Base-by-base conservation (phyloP, 768 basidiomycete genomes). In the Zangia roseola region DNA sequence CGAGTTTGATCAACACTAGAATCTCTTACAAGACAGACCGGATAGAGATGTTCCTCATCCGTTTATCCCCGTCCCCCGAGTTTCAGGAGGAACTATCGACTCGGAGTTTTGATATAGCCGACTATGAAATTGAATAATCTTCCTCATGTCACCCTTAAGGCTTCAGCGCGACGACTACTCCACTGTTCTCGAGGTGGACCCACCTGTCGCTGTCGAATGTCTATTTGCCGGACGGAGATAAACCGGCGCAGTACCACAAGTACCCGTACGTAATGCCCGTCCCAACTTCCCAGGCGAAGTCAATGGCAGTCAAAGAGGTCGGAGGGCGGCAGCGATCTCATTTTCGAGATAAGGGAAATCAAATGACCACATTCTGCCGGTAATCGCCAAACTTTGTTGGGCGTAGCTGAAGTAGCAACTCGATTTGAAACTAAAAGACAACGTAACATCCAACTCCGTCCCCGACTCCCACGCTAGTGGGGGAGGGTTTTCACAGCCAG, bases 161-260 rank as follows among this genome's bases (percentile, higher is more conserved):
- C 12, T 28, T 46, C 44, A 36, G 45, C 24, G 16, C 20, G 53
- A 59, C 16, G 30, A 37, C 23, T 28, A 13, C 41, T 40, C 23
- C 37, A 13, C 38, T 37, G 37, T 40, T 42, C 37, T 28, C 43
- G 17, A 20, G 30, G 19, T 31, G 10, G 9, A 46, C 30, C 21
- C 23, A 30, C 43, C 42, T 38, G 39, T 36, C 38, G 33, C 19
- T 23, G 10, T 34, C 33, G 9, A 37, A 13, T 10, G 12, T 40
- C 21, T 21, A 33, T 35, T 19, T n/a, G 42, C 34, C 46, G 44
- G 37, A 36, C 31, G 53, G 49, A 24, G 45, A 45, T 38, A 47
- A 42, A 43, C 14, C 43, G 42, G 31, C 14, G 31, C 4, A 5
- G 14, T 16, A 31, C 14, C 31, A 31, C 33, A 24, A 42, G n/a